Evolutionary conservation across 768 basidiomycete species (phyloP).

Genomic region (Boletellus ananas): DNA sequence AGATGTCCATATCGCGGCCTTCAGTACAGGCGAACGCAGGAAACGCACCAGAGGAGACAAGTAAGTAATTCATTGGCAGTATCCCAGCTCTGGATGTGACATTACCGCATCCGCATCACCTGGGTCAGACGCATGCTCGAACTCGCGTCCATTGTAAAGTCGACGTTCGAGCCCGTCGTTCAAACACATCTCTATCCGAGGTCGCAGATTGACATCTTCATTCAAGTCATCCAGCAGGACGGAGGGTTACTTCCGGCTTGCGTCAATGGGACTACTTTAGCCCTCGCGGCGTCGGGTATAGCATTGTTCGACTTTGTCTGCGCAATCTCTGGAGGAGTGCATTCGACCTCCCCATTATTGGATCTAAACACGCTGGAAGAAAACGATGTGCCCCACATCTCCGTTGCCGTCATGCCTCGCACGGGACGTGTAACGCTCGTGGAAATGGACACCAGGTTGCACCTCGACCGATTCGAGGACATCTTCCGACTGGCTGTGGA

Average conservation of each 20-base stretch:
- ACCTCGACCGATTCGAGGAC: constrained; percentile 89
- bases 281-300: constrained; percentile 86
- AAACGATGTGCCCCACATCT: constrained; percentile 82
- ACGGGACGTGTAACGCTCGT: constrained; percentile 83
- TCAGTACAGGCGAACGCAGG: constrained; percentile 78
- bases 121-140: constrained; percentile 75
- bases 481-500: constrained; percentile 76
- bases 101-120: background rate
- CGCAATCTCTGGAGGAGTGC: constrained; percentile 83
- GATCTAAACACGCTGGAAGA: constrained; percentile 91
- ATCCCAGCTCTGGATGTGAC: background rate
- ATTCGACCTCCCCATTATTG: constrained; percentile 74
- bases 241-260: constrained; percentile 88
- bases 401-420: constrained; percentile 86
- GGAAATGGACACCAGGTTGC: constrained; percentile 91
- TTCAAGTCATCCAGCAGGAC: constrained; percentile 92
- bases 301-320: constrained; percentile 89
- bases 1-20: constrained; percentile 82
- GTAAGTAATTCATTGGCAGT: constrained; percentile 44
- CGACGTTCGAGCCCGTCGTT: constrained; percentile 95
- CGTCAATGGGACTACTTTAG: constrained; percentile 93
- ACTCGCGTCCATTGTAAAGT: constrained; percentile 80
- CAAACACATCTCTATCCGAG: constrained; percentile 90
- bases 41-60: constrained; percentile 81
- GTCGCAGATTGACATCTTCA: constrained; percentile 89